Conservation (phyloP, 2,329 filamentous ascomycete species). For the Metarhizium rileyi region DNA sequence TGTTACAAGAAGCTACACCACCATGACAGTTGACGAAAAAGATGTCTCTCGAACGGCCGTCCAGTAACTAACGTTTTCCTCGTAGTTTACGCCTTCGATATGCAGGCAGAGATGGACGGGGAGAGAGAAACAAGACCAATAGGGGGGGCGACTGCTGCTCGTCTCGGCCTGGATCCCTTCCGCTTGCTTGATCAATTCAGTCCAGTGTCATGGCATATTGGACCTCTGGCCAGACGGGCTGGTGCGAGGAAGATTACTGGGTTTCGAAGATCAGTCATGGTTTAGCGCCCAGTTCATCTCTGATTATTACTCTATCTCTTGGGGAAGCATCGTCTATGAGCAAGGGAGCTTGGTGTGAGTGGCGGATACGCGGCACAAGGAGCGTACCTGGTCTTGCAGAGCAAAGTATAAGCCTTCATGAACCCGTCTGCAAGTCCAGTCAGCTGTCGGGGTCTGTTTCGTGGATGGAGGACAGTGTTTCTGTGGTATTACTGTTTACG, state of each 20-base stretch:
- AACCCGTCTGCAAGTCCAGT: conserved; percentile 22
- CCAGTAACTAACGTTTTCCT: conserved; percentile 67
- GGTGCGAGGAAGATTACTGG: conserved; percentile 38
- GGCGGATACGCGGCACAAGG: not conserved
- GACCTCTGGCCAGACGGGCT: not conserved
- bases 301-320: conserved; percentile 51
- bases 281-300: conserved; percentile 53
- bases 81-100: conserved; percentile 54
- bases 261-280: conserved; percentile 73
- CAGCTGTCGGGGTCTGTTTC: not conserved
- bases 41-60: conserved; percentile 54
- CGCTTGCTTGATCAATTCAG: conserved; percentile 61
- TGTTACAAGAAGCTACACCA: conserved; percentile 51
- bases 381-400: conserved; percentile 50
- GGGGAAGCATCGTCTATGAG: conserved; percentile 59
- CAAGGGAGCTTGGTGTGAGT: not conserved
- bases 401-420: conserved; percentile 56
- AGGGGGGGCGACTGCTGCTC: conserved; percentile 25
- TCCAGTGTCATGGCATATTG: conserved; percentile 34
- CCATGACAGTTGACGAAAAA: conserved; percentile 61
- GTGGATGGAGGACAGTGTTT: too few species aligned
- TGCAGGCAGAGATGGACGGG: conserved; percentile 45
- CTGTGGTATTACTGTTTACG: not conserved
- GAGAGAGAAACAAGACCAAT: conserved; percentile 37
- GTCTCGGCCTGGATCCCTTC: conserved; percentile 46